These are phyloP conservation scores for Oryza coarctata DNA, from an alignment of 176 grass and related monocot genomes.

Conservation along the genomic window DNA sequence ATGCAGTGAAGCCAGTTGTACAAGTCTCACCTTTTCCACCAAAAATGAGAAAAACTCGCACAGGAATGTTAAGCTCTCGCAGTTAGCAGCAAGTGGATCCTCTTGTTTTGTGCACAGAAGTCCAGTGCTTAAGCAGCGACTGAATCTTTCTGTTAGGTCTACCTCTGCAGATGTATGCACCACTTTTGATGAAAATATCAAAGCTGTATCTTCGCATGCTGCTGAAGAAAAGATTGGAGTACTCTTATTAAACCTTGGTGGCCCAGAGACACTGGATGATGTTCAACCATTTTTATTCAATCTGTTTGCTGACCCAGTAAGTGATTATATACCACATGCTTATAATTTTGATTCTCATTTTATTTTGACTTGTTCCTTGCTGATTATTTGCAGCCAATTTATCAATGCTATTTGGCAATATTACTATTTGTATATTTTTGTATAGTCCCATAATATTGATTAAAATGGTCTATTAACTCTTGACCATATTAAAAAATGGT, in stretches of 20 bases:
- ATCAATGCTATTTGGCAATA: not conserved
- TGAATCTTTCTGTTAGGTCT: conserved; percentile 28
- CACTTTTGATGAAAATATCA: conserved; percentile 38
- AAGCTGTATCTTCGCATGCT: conserved; percentile 23
- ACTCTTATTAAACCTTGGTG: conserved; percentile 93
- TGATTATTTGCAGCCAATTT: conserved; percentile 8
- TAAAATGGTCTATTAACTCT: not conserved
- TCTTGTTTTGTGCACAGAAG: conserved; percentile 30
- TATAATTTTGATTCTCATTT: not conserved
- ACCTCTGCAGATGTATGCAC: conserved; percentile 33
- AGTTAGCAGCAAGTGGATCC: conserved; percentile 22
- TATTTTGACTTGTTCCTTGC: not conserved
- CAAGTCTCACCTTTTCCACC: not conserved
- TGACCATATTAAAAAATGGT: not conserved
- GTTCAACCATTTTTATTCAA: conserved; percentile 98
- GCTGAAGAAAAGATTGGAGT: conserved; percentile 76
- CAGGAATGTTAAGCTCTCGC: conserved; percentile 22
- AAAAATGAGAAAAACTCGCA: conserved; percentile 19
- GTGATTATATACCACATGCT: conserved; percentile 21
- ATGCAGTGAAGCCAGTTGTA: conserved; percentile 8
- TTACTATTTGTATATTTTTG: not conserved
- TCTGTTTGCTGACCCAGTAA: conserved; percentile 91
- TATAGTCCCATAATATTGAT: not conserved
- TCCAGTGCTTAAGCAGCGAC: conserved; percentile 16
- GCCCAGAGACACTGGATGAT: conserved; percentile 83